Evolutionary conservation across 1,284 basidiomycete species (phyloP).

Genomic region (Rhodotorula sp.): DNA sequence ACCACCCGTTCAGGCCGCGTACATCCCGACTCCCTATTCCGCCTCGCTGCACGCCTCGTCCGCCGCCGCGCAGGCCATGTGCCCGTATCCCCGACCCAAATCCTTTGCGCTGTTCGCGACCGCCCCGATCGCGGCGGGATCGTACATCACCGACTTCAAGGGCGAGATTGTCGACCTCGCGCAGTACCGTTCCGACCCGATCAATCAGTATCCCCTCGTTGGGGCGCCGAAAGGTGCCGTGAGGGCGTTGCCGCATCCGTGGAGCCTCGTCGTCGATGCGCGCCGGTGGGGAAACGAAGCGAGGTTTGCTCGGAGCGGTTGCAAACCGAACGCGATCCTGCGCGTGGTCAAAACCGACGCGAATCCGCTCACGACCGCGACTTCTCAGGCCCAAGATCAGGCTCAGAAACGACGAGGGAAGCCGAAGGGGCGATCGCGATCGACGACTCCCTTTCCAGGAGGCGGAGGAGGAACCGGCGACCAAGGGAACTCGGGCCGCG

Average conservation of each 20-base stretch:
- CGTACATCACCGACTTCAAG: slow-evolving; percentile 49
- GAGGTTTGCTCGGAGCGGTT: slow-evolving; percentile 78
- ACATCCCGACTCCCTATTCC: slow-evolving; percentile 46
- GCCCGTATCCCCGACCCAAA: slow-evolving; percentile 50
- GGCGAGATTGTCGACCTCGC: slow-evolving; percentile 50
- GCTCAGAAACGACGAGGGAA: slow-evolving; percentile 3
- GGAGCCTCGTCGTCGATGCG: slow-evolving; percentile 79
- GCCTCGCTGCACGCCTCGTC: slow-evolving; percentile 59
- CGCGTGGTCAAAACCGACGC: slow-evolving; percentile 65
- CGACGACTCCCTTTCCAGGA: background rate
- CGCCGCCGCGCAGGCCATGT: slow-evolving; percentile 58
- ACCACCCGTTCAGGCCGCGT: slow-evolving; percentile 28
- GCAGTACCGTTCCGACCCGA: slow-evolving; percentile 52
- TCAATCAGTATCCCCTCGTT: slow-evolving; percentile 57
- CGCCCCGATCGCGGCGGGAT: slow-evolving; percentile 48
- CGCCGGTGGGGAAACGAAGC: slow-evolving; percentile 72
- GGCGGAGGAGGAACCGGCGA: too few species aligned
- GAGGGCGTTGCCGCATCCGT: slow-evolving; percentile 73
- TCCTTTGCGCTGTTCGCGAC: slow-evolving; percentile 53
- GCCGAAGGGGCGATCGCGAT: background rate
- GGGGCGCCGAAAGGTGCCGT: slow-evolving; percentile 66
- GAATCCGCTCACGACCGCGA: background rate
- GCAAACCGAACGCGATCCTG: slow-evolving; percentile 84
- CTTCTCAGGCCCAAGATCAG: background rate
- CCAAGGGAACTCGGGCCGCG: too few species aligned